Evolutionary conservation across 345 rosid species (phyloP).

Genomic region (Barbarea vulgaris): DNA sequence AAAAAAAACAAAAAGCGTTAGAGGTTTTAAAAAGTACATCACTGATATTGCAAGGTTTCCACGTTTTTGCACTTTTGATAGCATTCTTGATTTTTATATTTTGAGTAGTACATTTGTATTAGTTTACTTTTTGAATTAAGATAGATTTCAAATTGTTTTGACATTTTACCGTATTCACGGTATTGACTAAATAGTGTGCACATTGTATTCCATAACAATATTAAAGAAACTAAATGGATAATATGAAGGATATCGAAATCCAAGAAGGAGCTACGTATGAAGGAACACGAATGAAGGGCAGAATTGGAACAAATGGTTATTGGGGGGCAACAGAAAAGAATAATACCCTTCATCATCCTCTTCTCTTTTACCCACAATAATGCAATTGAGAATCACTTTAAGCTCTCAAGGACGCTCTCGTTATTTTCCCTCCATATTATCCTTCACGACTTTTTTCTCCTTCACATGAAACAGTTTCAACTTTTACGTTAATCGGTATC

Average conservation of each 20-base stretch:
- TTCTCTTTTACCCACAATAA: constrained; percentile 51
- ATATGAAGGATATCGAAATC: constrained; percentile 25
- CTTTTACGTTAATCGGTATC: neutral
- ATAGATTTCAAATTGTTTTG: no score
- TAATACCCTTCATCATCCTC: constrained; percentile 40
- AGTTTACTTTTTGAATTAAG: no score
- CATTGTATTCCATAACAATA: neutral
- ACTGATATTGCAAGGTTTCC: neutral
- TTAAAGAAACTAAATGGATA: constrained; percentile 12
- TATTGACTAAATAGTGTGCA: no score
- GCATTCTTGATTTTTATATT: no score
- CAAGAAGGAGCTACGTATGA: constrained; percentile 17
- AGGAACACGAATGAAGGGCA: constrained; percentile 30
- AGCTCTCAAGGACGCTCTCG: constrained; percentile 38
- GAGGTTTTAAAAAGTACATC: no score
- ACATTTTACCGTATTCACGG: no score
- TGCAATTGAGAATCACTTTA: constrained; percentile 53
- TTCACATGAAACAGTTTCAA: constrained; percentile 31
- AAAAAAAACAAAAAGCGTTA: no score
- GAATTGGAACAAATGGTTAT: constrained; percentile 35
- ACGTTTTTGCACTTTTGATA: no score
- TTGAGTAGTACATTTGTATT: no score
- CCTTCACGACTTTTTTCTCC: constrained; percentile 6
- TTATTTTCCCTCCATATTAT: constrained; percentile 32
- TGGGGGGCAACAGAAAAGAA: constrained; percentile 43